Conservation (phyloP, 257 asterid species). For the Przewalskia tangutica region DNA sequence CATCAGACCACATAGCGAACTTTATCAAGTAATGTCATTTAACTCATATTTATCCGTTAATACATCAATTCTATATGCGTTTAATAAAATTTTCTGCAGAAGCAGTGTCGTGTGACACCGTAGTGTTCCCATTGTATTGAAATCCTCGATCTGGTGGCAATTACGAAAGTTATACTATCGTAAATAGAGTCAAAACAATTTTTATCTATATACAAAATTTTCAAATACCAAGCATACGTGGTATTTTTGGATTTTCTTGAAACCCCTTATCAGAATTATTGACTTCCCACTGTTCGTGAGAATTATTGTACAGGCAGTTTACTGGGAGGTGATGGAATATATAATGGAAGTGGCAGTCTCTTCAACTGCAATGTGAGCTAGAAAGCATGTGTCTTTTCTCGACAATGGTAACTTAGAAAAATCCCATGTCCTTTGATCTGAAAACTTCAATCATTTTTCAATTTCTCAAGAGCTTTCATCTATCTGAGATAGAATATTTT, state of each 20-base stretch:
- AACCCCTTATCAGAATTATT: neutral
- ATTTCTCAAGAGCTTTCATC: neutral
- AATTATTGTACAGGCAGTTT: constrained; percentile 8
- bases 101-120: too few species aligned
- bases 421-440: neutral
- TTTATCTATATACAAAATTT: neutral
- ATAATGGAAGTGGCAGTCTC: neutral
- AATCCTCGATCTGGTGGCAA: too few species aligned
- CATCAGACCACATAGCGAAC: too few species aligned
- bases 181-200: too few species aligned
- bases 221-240: neutral
- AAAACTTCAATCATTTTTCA: neutral
- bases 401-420: neutral
- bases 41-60: too few species aligned
- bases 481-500: neutral
- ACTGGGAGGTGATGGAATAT: neutral
- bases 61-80: too few species aligned
- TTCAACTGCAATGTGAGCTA: neutral
- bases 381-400: neutral
- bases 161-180: too few species aligned
- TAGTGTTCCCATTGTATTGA: too few species aligned
- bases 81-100: too few species aligned
- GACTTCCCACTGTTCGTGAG: neutral
- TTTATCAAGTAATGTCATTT: too few species aligned
- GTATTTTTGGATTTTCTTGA: neutral